phyloP scores from a whole-genome alignment of 192 early-diverging fungal species.

The Backusella luteola region DNA sequence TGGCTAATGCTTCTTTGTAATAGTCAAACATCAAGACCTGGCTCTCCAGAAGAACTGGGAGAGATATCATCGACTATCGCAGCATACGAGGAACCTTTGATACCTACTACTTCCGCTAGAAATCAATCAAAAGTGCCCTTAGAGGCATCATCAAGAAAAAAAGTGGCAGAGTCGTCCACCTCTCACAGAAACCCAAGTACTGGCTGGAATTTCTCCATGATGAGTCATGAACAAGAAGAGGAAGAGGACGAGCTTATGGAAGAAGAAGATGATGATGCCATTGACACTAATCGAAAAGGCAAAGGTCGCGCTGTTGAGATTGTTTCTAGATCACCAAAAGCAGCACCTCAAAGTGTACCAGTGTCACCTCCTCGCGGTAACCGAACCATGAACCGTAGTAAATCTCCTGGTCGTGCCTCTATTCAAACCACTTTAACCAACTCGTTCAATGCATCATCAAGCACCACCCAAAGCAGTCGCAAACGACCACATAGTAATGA shows the following conservation, averaged over 20 bases:
- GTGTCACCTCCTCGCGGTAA: neutral
- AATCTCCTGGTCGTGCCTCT: neutral
- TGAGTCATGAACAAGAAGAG: neutral
- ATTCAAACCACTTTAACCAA: neutral
- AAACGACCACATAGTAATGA: neutral
- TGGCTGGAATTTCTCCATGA: neutral
- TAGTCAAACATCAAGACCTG: neutral
- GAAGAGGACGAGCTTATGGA: neutral
- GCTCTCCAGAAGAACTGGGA: neutral
- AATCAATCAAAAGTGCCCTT: neutral
- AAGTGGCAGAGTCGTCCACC: neutral
- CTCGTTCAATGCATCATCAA: neutral
- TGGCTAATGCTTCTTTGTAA: neutral
- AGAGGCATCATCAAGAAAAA: neutral
- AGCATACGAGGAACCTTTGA: neutral
- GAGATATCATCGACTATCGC: neutral
- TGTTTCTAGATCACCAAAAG: neutral
- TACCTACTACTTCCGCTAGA: neutral
- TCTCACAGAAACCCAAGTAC: neutral
- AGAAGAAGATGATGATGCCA: neutral
- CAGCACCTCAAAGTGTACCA: neutral
- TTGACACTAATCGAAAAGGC: neutral
- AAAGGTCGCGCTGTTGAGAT: neutral
- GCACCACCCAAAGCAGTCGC: neutral
- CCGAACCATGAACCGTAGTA: neutral